A percentile compares a stretch with the other conserved stretches of the same genome.
Conservation (phyloP, 768 basidiomycete species). For the Russula brevipes region DNA sequence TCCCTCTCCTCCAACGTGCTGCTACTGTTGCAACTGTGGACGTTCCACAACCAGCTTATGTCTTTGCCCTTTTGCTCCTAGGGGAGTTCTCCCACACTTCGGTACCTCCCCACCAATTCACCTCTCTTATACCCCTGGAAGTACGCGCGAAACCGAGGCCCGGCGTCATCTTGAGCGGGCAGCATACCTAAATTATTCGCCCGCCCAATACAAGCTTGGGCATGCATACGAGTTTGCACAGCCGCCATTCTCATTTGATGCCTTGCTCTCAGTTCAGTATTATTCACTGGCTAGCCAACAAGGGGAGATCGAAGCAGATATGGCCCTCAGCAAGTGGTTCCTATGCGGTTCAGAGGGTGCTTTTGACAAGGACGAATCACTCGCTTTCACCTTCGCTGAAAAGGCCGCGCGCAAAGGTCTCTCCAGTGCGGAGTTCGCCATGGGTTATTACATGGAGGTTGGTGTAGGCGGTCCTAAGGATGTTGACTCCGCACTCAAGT, state of each 20-base stretch:
- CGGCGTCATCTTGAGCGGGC: constrained; percentile 75
- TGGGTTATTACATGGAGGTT: constrained; percentile 93
- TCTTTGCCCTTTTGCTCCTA: constrained; percentile 82
- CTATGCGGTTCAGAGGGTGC: constrained; percentile 72
- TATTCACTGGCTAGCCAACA: constrained; percentile 79
- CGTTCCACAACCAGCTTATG: constrained; percentile 85
- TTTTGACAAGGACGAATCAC: constrained; percentile 82
- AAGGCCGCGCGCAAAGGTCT: constrained; percentile 75
- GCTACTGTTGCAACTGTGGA: constrained; percentile 68
- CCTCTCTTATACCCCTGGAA: constrained; percentile 51
- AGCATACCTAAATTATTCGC: constrained; percentile 78
- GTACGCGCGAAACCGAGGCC: constrained; percentile 53
- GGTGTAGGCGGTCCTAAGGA: constrained; percentile 76
- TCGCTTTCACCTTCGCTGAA: constrained; percentile 87
- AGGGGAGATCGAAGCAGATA: constrained; percentile 89
- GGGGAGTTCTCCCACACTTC: constrained; percentile 71
- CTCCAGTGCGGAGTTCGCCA: constrained; percentile 84
- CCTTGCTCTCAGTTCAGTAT: constrained; percentile 85
- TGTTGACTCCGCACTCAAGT: constrained; percentile 58
- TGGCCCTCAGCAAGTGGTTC: constrained; percentile 98
- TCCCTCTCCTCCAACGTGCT: constrained; percentile 71
- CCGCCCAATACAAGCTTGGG: constrained; percentile 90
- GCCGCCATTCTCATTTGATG: constrained; percentile 80
- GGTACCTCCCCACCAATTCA: constrained; percentile 46
- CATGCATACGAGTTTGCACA: constrained; percentile 89